Conservation (phyloP, 192 early-diverging fungal genomes). For the Entophlyctis luteolus region DNA sequence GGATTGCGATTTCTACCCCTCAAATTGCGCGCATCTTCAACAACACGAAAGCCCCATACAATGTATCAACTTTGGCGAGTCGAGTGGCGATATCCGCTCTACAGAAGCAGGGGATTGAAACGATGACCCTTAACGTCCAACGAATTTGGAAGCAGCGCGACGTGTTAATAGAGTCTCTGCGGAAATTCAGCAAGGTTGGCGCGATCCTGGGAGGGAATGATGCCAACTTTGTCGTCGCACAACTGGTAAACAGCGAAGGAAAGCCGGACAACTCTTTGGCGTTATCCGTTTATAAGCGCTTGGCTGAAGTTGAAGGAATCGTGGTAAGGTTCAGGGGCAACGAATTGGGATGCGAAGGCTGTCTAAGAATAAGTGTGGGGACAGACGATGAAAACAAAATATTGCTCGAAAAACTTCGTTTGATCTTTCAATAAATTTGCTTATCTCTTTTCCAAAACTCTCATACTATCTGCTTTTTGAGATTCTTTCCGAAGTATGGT, state of each 20-base stretch:
- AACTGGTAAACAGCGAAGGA: constrained; percentile 65
- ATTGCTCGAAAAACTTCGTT: constrained; percentile 51
- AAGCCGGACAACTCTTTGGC: constrained; percentile 71
- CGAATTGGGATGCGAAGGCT: constrained; percentile 89
- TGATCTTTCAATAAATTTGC: constrained; percentile 5
- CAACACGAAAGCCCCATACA: constrained; percentile 99
- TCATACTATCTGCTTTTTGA: too few species aligned
- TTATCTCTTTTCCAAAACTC: too few species aligned
- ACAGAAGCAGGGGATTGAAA: constrained; percentile 57
- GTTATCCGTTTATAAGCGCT: constrained; percentile 65
- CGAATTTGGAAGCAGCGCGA: constrained; percentile 65
- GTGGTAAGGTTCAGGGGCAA: constrained; percentile 93
- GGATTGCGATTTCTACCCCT: constrained; percentile 75
- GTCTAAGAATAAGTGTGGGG: constrained; percentile 92
- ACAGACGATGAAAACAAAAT: constrained; percentile 75
- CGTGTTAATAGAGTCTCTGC: constrained; percentile 61
- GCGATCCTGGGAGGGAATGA: constrained; percentile 82
- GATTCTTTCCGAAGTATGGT: too few species aligned
- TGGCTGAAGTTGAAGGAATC: constrained; percentile 81
- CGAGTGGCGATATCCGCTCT: constrained; percentile 76
- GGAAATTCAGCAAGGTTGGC: constrained; percentile 61
- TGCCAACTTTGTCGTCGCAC: constrained; percentile 92
- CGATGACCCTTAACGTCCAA: constrained; percentile 63
- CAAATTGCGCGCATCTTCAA: constrained; percentile 87
- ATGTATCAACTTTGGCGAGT: constrained; percentile 86